Conservation (phyloP, 345 rosid species). For the Brassica nigra region DNA sequence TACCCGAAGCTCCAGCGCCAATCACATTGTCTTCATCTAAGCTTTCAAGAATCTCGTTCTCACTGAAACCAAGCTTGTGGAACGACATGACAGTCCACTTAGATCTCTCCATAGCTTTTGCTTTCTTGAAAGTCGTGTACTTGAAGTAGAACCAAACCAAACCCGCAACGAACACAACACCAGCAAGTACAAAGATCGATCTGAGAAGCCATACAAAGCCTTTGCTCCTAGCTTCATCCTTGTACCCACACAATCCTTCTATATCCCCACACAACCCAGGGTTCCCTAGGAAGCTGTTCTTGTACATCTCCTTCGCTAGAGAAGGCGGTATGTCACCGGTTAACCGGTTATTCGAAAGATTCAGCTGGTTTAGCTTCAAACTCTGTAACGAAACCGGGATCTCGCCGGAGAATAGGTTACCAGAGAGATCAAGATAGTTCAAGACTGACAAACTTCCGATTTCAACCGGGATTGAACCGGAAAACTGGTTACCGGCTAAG, state of each 20-base stretch:
- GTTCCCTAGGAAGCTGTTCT: conserved; percentile 73
- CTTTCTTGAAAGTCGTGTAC: conserved; percentile 68
- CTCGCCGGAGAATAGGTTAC: conserved; percentile 61
- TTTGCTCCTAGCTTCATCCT: conserved; percentile 46
- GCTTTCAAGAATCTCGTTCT: conserved; percentile 76
- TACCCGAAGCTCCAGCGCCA: conserved; percentile 88
- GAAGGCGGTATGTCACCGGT: conserved; percentile 74
- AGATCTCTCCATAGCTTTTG: conserved; percentile 66
- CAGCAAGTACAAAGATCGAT: conserved; percentile 71
- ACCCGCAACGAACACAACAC: conserved; percentile 64
- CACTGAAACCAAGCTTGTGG: conserved; percentile 89
- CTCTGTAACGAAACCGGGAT: conserved; percentile 73
- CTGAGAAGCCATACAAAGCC: conserved; percentile 80
- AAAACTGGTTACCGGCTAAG: conserved; percentile 60
- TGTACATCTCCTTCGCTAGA: conserved; percentile 61
- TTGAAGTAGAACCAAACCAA: conserved; percentile 80
- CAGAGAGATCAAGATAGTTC: conserved; percentile 89
- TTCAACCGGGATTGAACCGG: conserved; percentile 67
- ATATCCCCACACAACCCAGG: conserved; percentile 77
- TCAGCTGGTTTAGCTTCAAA: conserved; percentile 88
- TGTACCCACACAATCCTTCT: conserved; percentile 62
- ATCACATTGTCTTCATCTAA: conserved; percentile 95
- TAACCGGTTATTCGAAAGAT: conserved; percentile 71
- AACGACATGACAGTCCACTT: conserved; percentile 98
- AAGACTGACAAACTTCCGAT: conserved; percentile 73